Conservation (phyloP, 2,329 filamentous ascomycete species). For the Herpotrichia juniperi region DNA sequence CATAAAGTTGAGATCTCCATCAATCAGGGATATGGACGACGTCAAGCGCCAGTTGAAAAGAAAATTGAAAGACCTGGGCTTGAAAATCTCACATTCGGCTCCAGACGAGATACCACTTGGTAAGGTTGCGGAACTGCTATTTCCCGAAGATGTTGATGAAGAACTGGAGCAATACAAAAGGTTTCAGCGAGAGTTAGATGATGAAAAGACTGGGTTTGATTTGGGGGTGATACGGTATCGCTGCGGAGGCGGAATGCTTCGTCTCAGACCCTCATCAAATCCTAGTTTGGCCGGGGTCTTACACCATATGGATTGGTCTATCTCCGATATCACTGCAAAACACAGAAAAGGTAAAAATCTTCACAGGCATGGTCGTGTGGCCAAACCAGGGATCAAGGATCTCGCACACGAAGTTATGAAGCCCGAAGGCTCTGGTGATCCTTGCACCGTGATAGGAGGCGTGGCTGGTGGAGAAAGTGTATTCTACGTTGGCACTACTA, state of each 20-base stretch:
- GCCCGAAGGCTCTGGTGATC: conserved; percentile 5
- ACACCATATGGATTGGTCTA: conserved; percentile 16
- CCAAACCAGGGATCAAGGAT: conserved; percentile 5
- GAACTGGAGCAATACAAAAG: conserved; percentile 10
- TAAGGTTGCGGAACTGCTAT: not conserved
- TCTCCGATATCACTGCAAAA: conserved; percentile 4
- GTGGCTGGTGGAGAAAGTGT: conserved; percentile 3
- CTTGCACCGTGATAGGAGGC: not conserved
- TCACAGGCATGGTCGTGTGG: conserved; percentile 3
- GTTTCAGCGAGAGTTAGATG: conserved; percentile 2
- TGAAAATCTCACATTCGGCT: conserved; percentile 2
- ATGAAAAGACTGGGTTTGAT: not conserved
- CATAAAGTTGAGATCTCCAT: conserved; percentile 8
- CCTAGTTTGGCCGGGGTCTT: not conserved
- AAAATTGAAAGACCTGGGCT: conserved; percentile 8
- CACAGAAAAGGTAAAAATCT: conserved; percentile 13
- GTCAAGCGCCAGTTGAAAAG: not conserved
- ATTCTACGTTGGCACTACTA: conserved; percentile 10
- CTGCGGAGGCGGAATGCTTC: not conserved
- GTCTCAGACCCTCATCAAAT: conserved; percentile 3
- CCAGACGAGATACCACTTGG: conserved; percentile 8
- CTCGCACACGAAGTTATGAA: conserved; percentile 3
- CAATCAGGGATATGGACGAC: conserved; percentile 2
- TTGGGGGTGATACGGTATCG: not conserved
- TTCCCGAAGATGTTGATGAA: conserved; percentile 1